Evolutionary conservation across 306 rosid species (phyloP), one percentile per base, ranked within the genome.

Genomic region (Rosa rugosa): DNA sequence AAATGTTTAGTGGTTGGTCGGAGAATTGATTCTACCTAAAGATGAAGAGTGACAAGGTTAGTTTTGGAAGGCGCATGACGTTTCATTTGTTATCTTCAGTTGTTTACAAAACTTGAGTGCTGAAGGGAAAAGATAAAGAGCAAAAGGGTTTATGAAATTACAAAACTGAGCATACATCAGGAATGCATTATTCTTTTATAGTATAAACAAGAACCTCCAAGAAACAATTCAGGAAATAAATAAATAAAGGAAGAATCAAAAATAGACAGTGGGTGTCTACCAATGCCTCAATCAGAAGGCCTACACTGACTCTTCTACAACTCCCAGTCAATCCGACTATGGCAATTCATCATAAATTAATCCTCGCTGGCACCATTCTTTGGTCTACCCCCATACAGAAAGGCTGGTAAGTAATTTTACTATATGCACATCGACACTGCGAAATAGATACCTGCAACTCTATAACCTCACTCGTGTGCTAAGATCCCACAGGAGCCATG

Each of bases 401-500:
- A 79, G 84, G 76, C 82, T 65, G 85, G 78, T 66, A 51, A 83
- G 64, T 18, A 66, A 67, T 23, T 81, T 11, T 79, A 81, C 89
- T 80, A 89, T 85, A 82, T 90, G 88, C 96, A 90, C 97, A 90
- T 73, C 60, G 62, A 78, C 80, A 78, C 83, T 20, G 22, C 65
- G 5, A 75, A 40, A 71, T 40, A 63, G 77, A 65, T 68, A 71
- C 75, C 73, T 69, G 45, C 18, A 23, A 53, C 77, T 50, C 66
- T 65, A 47, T 78, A 72, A 76, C 64, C 56, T 75, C 27, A 17
- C 18, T 73, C 9, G 27, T 16, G 81, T 16, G 81, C 91, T 89
- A 94, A 50, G 97, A 89, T 70, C 92, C 94, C 12, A 83, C 94
- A 0, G 93, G 86, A 22, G 95, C 95, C 79, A 88, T 76, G 74